Conservation (phyloP, 139 green algal genomes). For the Deuterostichococcus epilithicus region DNA sequence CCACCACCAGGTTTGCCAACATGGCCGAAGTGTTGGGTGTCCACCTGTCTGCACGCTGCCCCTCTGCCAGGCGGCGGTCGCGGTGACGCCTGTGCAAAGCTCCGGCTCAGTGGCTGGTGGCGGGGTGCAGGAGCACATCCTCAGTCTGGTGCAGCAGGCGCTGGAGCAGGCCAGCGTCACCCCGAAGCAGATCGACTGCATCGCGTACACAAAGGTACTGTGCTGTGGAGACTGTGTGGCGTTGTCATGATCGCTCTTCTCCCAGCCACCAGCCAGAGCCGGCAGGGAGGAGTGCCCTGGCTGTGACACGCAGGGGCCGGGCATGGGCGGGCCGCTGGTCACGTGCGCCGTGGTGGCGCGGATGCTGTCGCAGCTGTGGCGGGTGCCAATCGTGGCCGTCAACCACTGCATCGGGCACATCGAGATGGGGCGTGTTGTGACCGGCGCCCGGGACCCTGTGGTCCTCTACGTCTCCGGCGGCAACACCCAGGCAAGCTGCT, state of each 20-base stretch:
- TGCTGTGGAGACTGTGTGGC: neutral
- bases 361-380: conserved; percentile 72
- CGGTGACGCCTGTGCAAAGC: neutral
- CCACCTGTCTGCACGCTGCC: too few species aligned
- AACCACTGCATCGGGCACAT: conserved; percentile 94
- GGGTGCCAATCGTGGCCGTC: conserved; percentile 71
- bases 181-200: conserved; percentile 49
- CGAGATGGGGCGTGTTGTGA: conserved; percentile 88
- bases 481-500: conserved; percentile 83
- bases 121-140: conserved; percentile 33
- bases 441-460: conserved; percentile 77
- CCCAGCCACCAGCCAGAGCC: too few species aligned
- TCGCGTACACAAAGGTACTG: conserved; percentile 81
- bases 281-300: too few species aligned
- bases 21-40: too few species aligned
- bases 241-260: too few species aligned
- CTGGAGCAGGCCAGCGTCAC: conserved; percentile 56
- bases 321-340: conserved; percentile 84
- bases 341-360: conserved; percentile 77
- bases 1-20: conserved; percentile 84
- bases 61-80: neutral
- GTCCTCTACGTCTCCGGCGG: conserved; percentile 90
- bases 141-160: conserved; percentile 62
- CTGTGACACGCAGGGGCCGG: conserved; percentile 57
- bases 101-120: neutral